These are phyloP conservation scores for Blastobotrys americana DNA, from an alignment of 805 yeast genomes.

Conservation along the genomic window DNA sequence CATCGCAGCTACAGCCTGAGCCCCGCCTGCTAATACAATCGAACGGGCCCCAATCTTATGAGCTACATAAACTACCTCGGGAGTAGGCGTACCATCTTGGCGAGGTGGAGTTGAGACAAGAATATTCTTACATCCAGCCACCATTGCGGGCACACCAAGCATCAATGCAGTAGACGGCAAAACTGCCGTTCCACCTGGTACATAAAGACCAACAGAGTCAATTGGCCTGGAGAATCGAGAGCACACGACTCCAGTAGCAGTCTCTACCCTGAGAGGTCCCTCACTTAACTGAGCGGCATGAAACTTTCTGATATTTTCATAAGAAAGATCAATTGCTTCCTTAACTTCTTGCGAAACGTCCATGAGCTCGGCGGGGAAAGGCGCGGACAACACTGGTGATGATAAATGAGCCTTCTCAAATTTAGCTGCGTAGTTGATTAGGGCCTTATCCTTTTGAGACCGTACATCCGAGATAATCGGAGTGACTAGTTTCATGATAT, in stretches of 20 bases:
- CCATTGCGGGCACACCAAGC: constrained; percentile 98
- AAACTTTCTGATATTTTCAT: constrained; percentile 81
- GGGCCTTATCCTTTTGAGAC: constrained; percentile 73
- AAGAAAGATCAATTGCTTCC: constrained; percentile 81
- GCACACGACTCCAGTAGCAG: constrained; percentile 89
- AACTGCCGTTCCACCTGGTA: constrained; percentile 99
- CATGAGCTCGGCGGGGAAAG: constrained; percentile 76
- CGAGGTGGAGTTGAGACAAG: constrained; percentile 94
- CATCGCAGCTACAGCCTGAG: constrained; percentile 98
- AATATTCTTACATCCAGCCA: constrained; percentile 93
- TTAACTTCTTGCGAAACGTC: constrained; percentile 64
- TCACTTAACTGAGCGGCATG: constrained; percentile 75
- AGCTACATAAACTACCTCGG: constrained; percentile 97
- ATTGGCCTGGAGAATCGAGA: constrained; percentile 93
- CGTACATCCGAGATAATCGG: constrained; percentile 83
- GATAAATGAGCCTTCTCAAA: constrained; percentile 76
- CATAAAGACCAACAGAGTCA: constrained; percentile 88
- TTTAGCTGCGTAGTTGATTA: constrained; percentile 81
- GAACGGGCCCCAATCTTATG: constrained; percentile 87
- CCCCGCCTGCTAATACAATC: constrained; percentile 96
- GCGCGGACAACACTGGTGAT: constrained; percentile 76
- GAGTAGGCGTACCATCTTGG: constrained; percentile 84
- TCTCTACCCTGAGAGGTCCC: constrained; percentile 74
- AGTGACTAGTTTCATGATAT: constrained; percentile 84
- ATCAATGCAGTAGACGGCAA: constrained; percentile 95